Base-by-base conservation (phyloP, 768 basidiomycete genomes). In the Brasilioporus rufonigricans region DNA sequence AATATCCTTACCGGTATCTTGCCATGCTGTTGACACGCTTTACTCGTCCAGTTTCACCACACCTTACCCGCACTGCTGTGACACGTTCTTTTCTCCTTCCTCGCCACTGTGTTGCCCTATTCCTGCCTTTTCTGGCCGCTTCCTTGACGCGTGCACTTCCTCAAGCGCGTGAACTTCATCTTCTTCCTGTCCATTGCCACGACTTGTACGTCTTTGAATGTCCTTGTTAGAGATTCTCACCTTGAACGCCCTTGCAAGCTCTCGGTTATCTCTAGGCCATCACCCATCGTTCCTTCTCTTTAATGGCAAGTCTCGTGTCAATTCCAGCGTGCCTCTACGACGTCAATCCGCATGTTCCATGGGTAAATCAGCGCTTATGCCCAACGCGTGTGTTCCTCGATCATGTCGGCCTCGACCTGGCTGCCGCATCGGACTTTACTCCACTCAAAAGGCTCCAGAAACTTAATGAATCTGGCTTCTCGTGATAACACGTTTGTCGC, bases 21-120 rank as follows among this genome's bases (percentile, higher is more conserved):
- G 76, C 80, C 82, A 83, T 77, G 85, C 81, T 76, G 80, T 74
- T 74, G 76, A 75, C 86, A 83, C 83, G 85, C 80, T 76, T 74
- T 67, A 60, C 59, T 61, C 57, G 49, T 46, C 64, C 73, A 64
- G 61, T 61, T 59, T 64, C 52, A 65, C 71, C 69, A 62, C 79
- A 77, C 80, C 81, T 76, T 80, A 77, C 80, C 84, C 79, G 82
- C 83, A 79, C 77, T 76, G 78, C 74, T 76, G 74, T 72, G 80
- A 78, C 83, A 85, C 80, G 84, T 84, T 84, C 71, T 68, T 73
- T 69, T 74, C 71, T 72, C 73, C 66, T 69, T 71, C 62, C 71
- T 73, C 72, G 69, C 82, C 83, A 78, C 69, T 67, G 60, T 74
- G 66, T 74, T 70, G 81, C 77, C 69, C 72, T 81, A 58, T 56